Evolutionary conservation across 176 grass and related monocot genomes (phyloP).

Genomic region (Pontederia paniculata): DNA sequence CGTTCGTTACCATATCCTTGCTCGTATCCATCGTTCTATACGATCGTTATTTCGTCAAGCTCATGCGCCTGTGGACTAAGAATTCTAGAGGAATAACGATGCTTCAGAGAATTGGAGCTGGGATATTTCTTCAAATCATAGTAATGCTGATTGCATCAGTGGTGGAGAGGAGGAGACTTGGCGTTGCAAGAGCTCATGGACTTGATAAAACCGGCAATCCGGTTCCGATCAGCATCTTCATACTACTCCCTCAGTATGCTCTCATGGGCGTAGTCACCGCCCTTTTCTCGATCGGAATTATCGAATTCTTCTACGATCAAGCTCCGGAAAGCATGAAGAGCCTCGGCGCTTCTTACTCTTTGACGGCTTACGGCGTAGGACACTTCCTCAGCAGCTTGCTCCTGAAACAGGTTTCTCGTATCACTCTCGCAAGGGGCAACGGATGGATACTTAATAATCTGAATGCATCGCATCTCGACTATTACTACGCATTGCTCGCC

Average conservation of each 20-base stretch:
- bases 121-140: slow-evolving; percentile 19
- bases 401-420: background rate
- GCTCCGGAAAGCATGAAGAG: slow-evolving; percentile 19
- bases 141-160: slow-evolving; percentile 29
- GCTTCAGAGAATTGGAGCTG: slow-evolving; percentile 39
- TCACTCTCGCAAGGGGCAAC: background rate
- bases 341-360: slow-evolving; percentile 13
- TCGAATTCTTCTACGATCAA: slow-evolving; percentile 22
- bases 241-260: slow-evolving; percentile 13
- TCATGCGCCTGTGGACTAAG: slow-evolving; percentile 27
- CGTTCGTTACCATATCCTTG: slow-evolving; percentile 40
- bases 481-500: slow-evolving; percentile 14
- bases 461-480: slow-evolving; percentile 7
- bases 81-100: slow-evolving; percentile 41
- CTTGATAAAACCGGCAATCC: background rate
- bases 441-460: slow-evolving; percentile 16
- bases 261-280: slow-evolving; percentile 14
- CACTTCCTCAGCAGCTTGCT: slow-evolving; percentile 12
- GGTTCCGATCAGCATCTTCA: slow-evolving; percentile 14
- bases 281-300: slow-evolving; percentile 7
- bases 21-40: slow-evolving; percentile 26
- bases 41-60: slow-evolving; percentile 29
- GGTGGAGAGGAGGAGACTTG: background rate
- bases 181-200: background rate
- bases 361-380: slow-evolving; percentile 6